Conservation (phyloP, 352 stramenopile genomes). For the Poterioochromonas sp. region DNA sequence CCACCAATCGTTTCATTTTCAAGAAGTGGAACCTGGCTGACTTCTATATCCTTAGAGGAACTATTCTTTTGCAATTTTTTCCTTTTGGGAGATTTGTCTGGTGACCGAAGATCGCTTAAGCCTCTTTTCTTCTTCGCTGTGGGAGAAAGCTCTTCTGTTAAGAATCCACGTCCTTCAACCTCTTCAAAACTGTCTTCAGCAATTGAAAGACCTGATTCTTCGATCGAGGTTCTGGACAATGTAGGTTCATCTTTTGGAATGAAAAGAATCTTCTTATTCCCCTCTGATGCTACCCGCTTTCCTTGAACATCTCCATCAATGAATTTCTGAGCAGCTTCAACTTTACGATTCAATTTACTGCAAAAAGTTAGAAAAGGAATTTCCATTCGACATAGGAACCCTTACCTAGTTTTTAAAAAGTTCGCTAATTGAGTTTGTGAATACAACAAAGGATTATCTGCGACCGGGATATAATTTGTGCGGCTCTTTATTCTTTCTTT, state of each 20-base stretch:
- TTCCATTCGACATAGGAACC: too few relatives aligned
- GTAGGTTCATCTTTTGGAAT: slow-evolving; percentile 21
- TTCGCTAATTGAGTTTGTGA: slow-evolving; percentile 85
- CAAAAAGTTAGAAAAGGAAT: background rate
- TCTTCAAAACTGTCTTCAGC: background rate
- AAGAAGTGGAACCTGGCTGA: background rate
- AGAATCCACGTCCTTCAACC: too few relatives aligned
- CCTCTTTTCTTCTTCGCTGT: too few relatives aligned
- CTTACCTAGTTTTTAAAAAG: slow-evolving; percentile 60
- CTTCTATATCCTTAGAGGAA: background rate
- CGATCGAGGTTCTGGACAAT: background rate
- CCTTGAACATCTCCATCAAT: slow-evolving; percentile 52
- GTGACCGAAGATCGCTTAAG: too few relatives aligned
- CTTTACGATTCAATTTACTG: background rate
- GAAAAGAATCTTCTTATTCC: slow-evolving; percentile 40
- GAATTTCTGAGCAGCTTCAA: slow-evolving; percentile 52
- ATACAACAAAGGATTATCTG: slow-evolving; percentile 82
- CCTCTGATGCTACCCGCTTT: slow-evolving; percentile 65
- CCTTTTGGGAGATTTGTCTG: too few relatives aligned
- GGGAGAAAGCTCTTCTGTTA: too few relatives aligned
- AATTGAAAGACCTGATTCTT: background rate
- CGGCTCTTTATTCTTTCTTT: slow-evolving; percentile 74
- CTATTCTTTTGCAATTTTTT: too few relatives aligned
- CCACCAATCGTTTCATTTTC: slow-evolving; percentile 13
- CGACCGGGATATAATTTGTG: slow-evolving; percentile 86